Conservation (phyloP, 495 filamentous ascomycete genomes). For the Hypoxylon rickii region DNA sequence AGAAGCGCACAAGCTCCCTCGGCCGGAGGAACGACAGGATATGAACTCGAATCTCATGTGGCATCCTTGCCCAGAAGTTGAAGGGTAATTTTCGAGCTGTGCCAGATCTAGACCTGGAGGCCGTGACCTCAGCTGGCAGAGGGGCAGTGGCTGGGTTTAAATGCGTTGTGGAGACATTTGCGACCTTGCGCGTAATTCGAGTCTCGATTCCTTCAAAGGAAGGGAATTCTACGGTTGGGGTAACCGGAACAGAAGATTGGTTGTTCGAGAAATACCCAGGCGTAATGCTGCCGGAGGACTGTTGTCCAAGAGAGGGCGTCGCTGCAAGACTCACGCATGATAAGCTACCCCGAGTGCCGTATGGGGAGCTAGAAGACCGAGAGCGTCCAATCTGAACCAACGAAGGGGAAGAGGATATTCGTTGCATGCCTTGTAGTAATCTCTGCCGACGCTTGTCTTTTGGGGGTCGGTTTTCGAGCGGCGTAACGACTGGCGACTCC, state of each 20-base stretch:
- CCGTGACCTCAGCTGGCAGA: conserved; percentile 64
- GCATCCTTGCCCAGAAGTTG: conserved; percentile 81
- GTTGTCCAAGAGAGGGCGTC: conserved; percentile 54
- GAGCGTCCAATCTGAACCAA: conserved; percentile 67
- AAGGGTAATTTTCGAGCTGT: conserved; percentile 54
- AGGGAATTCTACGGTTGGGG: conserved; percentile 49
- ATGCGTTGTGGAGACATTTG: conserved; percentile 29
- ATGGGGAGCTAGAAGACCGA: conserved; percentile 70
- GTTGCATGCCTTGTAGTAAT: conserved; percentile 78
- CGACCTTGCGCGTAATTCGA: conserved; percentile 42
- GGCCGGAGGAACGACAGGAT: conserved; percentile 78
- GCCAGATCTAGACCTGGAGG: conserved; percentile 29
- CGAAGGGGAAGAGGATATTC: conserved; percentile 86
- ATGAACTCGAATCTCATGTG: conserved; percentile 77
- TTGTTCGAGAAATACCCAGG: conserved; percentile 67
- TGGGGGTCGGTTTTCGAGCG: conserved; percentile 50
- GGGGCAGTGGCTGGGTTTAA: conserved; percentile 55
- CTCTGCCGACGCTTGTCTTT: conserved; percentile 77
- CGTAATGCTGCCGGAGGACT: conserved; percentile 38
- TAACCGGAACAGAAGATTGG: conserved; percentile 62
- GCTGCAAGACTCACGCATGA: conserved; percentile 85
- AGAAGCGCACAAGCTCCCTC: conserved; percentile 80
- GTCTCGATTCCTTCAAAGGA: conserved; percentile 42
- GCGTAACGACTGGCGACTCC: conserved; percentile 17
- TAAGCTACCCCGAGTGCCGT: conserved; percentile 55